Evolutionary conservation across 129 eudicot species (phyloP).

Genomic region (Heracleum sosnowskyi): DNA sequence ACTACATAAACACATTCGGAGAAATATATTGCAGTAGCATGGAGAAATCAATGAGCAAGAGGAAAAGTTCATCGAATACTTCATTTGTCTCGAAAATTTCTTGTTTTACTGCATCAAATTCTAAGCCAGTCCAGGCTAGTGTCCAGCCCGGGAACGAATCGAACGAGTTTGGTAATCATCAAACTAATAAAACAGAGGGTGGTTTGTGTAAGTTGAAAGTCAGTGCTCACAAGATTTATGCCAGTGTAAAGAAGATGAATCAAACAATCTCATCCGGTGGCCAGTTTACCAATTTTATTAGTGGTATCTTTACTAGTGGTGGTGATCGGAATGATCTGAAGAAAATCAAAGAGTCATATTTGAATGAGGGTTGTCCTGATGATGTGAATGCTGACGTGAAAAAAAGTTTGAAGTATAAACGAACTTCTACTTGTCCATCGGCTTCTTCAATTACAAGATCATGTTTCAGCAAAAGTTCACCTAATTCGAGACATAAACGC

Average conservation of each 20-base stretch:
- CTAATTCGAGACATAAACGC: slow-evolving; percentile 35
- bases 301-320: slow-evolving; percentile 39
- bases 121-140: slow-evolving; percentile 31
- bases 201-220: slow-evolving; percentile 36
- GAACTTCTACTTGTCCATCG: slow-evolving; percentile 40
- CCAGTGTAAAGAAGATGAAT: slow-evolving; percentile 50
- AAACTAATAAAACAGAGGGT: slow-evolving; percentile 5
- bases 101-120: slow-evolving; percentile 32
- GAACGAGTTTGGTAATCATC: slow-evolving; percentile 19
- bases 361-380: background rate
- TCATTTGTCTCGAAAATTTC: slow-evolving; percentile 68
- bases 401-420: background rate
- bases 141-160: background rate
- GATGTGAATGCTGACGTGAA: background rate
- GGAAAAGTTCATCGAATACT: slow-evolving; percentile 30
- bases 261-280: slow-evolving; percentile 71
- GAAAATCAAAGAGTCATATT: slow-evolving; percentile 24
- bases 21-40: slow-evolving; percentile 25
- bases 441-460: slow-evolving; percentile 64
- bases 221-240: slow-evolving; percentile 45
- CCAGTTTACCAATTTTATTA: slow-evolving; percentile 44
- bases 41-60: slow-evolving; percentile 33
- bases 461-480: slow-evolving; percentile 52
- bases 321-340: slow-evolving; percentile 18
- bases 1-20: background rate